Base-by-base conservation (phyloP, 2,329 filamentous ascomycete species). In the Cladophialophora carrionii region DNA sequence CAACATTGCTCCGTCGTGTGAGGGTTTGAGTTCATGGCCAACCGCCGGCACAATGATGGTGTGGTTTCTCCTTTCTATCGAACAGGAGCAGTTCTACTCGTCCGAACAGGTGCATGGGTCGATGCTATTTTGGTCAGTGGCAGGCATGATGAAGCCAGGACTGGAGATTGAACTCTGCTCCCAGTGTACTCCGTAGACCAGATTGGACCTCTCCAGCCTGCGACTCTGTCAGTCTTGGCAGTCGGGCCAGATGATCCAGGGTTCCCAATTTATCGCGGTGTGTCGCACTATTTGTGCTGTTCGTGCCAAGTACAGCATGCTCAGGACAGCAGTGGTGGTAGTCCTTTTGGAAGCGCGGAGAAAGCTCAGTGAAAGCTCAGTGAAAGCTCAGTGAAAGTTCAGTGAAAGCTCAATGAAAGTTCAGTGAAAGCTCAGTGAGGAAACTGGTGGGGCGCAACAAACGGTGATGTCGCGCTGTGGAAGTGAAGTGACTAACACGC, bases 401-500 rank as follows among this genome's bases (percentile, higher is more conserved):
- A n/a, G n/a, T n/a, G n/a, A n/a, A n/a, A n/a, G n/a, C n/a, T n/a
- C n/a, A n/a, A n/a, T n/a, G n/a, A n/a, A n/a, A n/a, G n/a, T n/a
- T n/a, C n/a, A n/a, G n/a, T n/a, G 26, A 29, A 29, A 29, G 3
- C 37, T 20, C 37, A n/a, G 37, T 7, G n/a, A 41, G 1, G 17
- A n/a, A 14, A 6, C 8, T 51, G 8, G 12, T 3, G 48, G 6
- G n/a, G 17, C 10, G 46, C 46, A n/a, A 4, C 14, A n/a, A 49
- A 9, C 48, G 48, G 48, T 49, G 56, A 34, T 37, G 54, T 3
- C 26, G 56, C 20, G 37, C 12, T 49, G 5, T 58, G 9, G 56
- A 29, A 29, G 26, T 29, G 26, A 3, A 37, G 41, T 24, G 46
- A 32, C 12, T 12, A 32, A 43, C 12, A 22, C 14, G 20, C 24